A percentile compares a stretch with the other conserved stretches of the same genome.
Conservation (phyloP, 108 stramenopile species). For the Seminavis robusta region DNA sequence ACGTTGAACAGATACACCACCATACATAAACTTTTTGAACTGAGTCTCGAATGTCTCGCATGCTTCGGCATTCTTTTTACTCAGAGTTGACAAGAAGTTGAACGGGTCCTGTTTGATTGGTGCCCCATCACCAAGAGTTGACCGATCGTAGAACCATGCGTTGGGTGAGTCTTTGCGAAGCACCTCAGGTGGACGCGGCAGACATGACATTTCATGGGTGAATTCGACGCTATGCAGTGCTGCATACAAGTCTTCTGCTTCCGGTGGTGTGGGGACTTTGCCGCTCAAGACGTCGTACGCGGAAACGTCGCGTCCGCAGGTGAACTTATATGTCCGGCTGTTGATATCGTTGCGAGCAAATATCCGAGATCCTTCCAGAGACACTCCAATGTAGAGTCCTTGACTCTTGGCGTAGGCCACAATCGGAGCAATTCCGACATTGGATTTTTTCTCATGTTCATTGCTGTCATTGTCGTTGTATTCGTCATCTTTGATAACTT, state of each 20-base stretch:
- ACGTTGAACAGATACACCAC: constrained; percentile 71
- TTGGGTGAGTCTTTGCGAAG: constrained; percentile 48
- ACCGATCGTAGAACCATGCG: constrained; percentile 36
- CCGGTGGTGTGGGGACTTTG: constrained; percentile 64
- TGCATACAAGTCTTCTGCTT: constrained; percentile 79
- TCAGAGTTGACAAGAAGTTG: constrained; percentile 20
- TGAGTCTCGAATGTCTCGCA: constrained; percentile 54
- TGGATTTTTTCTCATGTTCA: constrained; percentile 23
- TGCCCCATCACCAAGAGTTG: not conserved
- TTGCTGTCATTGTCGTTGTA: constrained; percentile 33
- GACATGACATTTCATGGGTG: constrained; percentile 60
- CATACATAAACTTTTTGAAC: constrained; percentile 79
- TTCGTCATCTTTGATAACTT: constrained; percentile 57
- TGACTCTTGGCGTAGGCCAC: constrained; percentile 86
- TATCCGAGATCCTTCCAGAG: constrained; percentile 78
- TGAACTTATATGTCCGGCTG: constrained; percentile 70
- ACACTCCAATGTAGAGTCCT: constrained; percentile 84
- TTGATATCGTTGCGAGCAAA: constrained; percentile 81
- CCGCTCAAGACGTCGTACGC: constrained; percentile 74
- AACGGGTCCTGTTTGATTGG: constrained; percentile 11
- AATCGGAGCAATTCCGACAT: constrained; percentile 63
- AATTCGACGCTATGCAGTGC: constrained; percentile 73
- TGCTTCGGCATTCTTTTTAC: constrained; percentile 41
- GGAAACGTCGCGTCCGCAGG: constrained; percentile 41
- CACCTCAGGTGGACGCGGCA: constrained; percentile 62